Conservation (phyloP, 2,329 filamentous ascomycete genomes). For the Hypocrella siamensis region DNA sequence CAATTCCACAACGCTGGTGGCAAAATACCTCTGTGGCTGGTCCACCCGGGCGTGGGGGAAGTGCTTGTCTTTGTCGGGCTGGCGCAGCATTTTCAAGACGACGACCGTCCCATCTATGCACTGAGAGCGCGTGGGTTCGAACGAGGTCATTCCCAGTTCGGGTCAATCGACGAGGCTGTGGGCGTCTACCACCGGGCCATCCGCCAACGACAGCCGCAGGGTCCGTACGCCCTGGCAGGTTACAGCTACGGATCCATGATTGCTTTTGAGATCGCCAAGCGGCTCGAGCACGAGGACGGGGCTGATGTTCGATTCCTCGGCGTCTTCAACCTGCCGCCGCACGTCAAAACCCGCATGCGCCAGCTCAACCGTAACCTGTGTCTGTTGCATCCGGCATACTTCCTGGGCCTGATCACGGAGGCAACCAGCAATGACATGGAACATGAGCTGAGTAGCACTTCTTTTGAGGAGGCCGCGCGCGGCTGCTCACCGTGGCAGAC, state of each 20-base stretch:
- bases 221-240: constrained; percentile 29
- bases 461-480: background rate
- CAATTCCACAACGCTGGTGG: constrained; percentile 13
- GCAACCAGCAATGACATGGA: constrained; percentile 7
- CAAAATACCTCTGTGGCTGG: constrained; percentile 22
- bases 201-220: constrained; percentile 21
- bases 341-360: constrained; percentile 23
- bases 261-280: constrained; percentile 33
- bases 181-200: background rate
- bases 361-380: constrained; percentile 21
- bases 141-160: constrained; percentile 19
- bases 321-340: constrained; percentile 25
- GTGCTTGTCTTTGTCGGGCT: constrained; percentile 23
- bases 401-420: constrained; percentile 22
- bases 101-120: constrained; percentile 29
- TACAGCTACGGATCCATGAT: constrained; percentile 34
- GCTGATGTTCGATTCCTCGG: constrained; percentile 25
- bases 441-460: background rate
- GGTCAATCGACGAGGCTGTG: background rate
- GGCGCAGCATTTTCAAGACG: constrained; percentile 17
- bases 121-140: constrained; percentile 28
- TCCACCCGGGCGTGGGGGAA: constrained; percentile 27
- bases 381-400: constrained; percentile 23
- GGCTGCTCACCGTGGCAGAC: constrained; percentile 9
- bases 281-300: constrained; percentile 20